Evolutionary conservation across 2,329 filamentous ascomycete species (phyloP), one percentile per base, ranked within the genome.

Genomic region (Colletotrichum tanaceti): DNA sequence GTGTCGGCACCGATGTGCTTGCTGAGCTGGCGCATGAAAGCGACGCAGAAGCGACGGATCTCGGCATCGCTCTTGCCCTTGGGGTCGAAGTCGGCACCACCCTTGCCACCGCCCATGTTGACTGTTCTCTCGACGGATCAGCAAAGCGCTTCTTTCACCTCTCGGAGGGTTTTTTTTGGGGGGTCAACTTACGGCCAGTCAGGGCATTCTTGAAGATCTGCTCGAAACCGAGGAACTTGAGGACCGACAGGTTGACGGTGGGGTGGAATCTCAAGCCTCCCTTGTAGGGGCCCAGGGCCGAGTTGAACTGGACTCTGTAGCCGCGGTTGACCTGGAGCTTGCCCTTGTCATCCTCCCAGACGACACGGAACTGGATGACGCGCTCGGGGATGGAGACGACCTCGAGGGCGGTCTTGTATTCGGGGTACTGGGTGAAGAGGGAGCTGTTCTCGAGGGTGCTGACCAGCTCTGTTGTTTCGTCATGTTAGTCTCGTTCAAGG

Each of bases 191-290:
- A 94, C 92, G 84, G 78, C 96, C 96, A 71, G 96, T 98, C 74
- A 98, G 86, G 74, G 96, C 96, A 93, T 98, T 98, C 89, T 98
- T 98, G 89, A 98, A 98, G 84, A 95, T 97, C 86, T 98, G 96
- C 90, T 99, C 96, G 77, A 98, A 98, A 73, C 95, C 96, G 78
- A 99, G 88, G 85, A 98, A 98, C 87, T 99, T 99, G 77, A 99
- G 89, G 77, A 82, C 83, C 61, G 60, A 68, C 77, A 91, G 80
- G 82, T 91, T 96, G 82, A 96, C 93, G 13, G 91, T 90, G 71
- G 95, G 96, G 82, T 99, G 96, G 83, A 99, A 93, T 75, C 96
- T 89, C 74, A 98, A 90, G 79, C 96, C 96, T 73, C 96, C 96
- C 89, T 98, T 98, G 91, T 97, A 98, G 61, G 96, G 96, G 66